Conservation (phyloP, 306 rosid genomes). For the Canavalia gladiata region DNA sequence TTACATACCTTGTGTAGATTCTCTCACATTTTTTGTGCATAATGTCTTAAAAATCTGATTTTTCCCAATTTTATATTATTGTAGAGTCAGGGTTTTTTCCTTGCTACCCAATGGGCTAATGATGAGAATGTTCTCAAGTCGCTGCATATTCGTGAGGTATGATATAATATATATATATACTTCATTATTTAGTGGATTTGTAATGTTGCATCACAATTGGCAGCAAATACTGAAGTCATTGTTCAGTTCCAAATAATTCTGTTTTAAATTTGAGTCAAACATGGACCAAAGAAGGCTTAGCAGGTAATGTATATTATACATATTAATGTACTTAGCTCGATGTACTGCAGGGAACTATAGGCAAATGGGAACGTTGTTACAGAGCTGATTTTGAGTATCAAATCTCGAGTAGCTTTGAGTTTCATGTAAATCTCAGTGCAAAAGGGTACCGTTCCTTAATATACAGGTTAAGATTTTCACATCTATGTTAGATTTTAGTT, state of each 20-base stretch:
- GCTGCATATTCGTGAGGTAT: constrained; percentile 53
- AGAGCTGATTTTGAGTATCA: not conserved
- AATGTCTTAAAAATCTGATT: constrained; percentile 5
- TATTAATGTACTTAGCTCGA: not conserved
- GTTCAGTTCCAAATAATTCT: not conserved
- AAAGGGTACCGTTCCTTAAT: constrained; percentile 59
- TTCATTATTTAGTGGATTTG: not conserved
- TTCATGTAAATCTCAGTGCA: constrained; percentile 53
- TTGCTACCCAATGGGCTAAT: constrained; percentile 41
- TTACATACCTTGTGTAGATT: not conserved
- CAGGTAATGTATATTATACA: not conserved
- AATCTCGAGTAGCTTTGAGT: constrained; percentile 38
- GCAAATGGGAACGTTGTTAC: constrained; percentile 46
- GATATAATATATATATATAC: not conserved
- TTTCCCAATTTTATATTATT: not conserved
- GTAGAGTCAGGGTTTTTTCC: constrained; percentile 46
- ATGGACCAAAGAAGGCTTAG: not conserved
- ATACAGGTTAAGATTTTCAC: constrained; percentile 54
- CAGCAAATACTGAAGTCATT: not conserved
- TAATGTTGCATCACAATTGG: not conserved
- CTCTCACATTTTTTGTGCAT: not conserved
- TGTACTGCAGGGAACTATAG: constrained; percentile 42
- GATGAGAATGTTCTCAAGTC: constrained; percentile 45
- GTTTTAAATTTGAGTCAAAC: constrained; percentile 27
- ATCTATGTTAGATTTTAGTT: not conserved